Base-by-base conservation (phyloP, 129 eudicot genomes). In the Pittosporum tobira region DNA sequence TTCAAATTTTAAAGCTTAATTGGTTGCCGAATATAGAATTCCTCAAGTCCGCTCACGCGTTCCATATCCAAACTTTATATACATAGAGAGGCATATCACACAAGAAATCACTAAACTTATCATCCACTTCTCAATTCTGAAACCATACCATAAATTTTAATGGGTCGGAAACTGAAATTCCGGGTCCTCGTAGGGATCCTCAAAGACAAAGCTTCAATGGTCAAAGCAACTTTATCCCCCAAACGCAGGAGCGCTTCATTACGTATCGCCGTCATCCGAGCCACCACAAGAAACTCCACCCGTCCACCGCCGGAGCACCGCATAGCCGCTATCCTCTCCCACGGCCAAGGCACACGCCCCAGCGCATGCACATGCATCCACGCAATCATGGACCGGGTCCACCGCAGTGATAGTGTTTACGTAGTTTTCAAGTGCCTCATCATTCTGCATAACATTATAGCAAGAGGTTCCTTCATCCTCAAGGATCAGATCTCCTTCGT, bases 391-490 rank as follows among this genome's bases (percentile, higher is more conserved):
- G 61, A 66, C 61, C 84, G 95, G 11, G 78, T 79, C 49, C 91
- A 82, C 67, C 65, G 61, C 26, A 71, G 77, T 6, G 69, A 48
- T 0, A 68, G 44, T 57, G 91, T 65, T 6, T 77, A 74, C 68
- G 88, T 87, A 21, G 77, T 87, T 5, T 79, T 87, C 62, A 87
- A 87, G 71, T 79, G 79, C 36, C 83, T 82, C 15, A 22, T 87
- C 21, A 66, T 74, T 42, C 56, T 87, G 36, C 91, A 87, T 64
- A 70, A 75, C 68, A 57, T 87, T 52, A 52, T 82, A 63, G 0
- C 59, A 15, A 25, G 48, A n/a, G 77, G 78, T 23, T 71, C 86
- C 11, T 69, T 69, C 48, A 47, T 64, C 46, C 65, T 67, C 64
- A 68, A 50, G 28, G 78, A 78, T 10, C 84, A 75, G 18, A 37